Evolutionary conservation across 768 basidiomycete species (phyloP).

Genomic region (Lentinus tigrinus): DNA sequence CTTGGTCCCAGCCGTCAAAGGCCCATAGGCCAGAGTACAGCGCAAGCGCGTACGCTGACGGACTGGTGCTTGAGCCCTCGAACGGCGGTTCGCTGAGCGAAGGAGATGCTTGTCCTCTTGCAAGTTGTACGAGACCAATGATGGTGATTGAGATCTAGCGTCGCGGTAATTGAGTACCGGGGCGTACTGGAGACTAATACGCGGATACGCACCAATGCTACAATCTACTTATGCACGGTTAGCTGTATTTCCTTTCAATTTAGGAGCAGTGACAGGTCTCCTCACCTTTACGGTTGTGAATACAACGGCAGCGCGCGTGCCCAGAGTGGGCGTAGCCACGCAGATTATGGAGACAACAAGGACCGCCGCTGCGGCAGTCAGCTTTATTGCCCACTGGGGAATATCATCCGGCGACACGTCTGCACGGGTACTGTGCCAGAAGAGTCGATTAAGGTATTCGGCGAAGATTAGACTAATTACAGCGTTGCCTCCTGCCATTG

Average conservation of each 20-base stretch:
- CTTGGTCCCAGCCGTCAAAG: conserved; percentile 95
- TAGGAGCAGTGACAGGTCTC: not conserved
- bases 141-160: conserved; percentile 67
- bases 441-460: conserved; percentile 89
- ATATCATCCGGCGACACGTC: conserved; percentile 76
- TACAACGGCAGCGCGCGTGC: conserved; percentile 80
- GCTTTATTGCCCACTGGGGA: conserved; percentile 89
- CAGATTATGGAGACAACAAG: conserved; percentile 74
- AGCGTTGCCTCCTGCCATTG: conserved; percentile 60
- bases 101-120: conserved; percentile 64
- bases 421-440: conserved; percentile 72
- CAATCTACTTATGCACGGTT: conserved; percentile 45
- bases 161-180: not conserved
- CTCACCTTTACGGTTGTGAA: conserved; percentile 84
- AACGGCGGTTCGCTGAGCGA: conserved; percentile 73
- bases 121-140: conserved; percentile 76
- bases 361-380: conserved; percentile 77
- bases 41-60: conserved; percentile 88
- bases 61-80: conserved; percentile 68
- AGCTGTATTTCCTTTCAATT: not conserved
- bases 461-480: conserved; percentile 88
- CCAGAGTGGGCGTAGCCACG: conserved; percentile 71
- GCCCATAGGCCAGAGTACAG: conserved; percentile 95
- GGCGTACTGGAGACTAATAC: not conserved
- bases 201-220: conserved; percentile 54